Conservation (phyloP, 2,329 filamentous ascomycete species). For the Sarocladiaceae sp. region DNA sequence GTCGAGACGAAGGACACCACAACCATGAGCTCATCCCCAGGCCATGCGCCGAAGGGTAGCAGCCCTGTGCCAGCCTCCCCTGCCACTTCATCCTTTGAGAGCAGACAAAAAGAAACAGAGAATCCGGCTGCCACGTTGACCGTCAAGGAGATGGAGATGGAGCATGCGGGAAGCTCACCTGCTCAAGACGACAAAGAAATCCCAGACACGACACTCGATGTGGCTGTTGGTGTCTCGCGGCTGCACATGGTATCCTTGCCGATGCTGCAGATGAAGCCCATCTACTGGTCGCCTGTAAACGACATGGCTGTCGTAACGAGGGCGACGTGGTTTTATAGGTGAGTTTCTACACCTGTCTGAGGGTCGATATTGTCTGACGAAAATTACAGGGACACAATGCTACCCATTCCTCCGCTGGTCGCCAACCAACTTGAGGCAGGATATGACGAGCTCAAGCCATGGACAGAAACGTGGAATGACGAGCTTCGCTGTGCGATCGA, state of each 20-base stretch:
- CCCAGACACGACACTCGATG: conserved; percentile 38
- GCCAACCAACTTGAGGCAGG: conserved; percentile 92
- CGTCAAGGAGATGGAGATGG: conserved; percentile 11
- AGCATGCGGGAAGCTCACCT: conserved; percentile 10
- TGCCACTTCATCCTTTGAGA: not conserved
- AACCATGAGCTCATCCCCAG: conserved; percentile 17
- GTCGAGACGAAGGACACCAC: conserved; percentile 22
- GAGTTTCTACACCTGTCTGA: conserved; percentile 12
- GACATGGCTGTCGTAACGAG: conserved; percentile 77
- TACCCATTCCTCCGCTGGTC: conserved; percentile 75
- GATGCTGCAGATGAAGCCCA: conserved; percentile 81
- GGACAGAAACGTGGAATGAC: conserved; percentile 88
- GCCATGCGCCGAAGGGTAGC: conserved; percentile 17
- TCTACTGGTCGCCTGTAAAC: conserved; percentile 94
- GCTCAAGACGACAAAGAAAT: conserved; percentile 10
- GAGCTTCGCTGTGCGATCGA: conserved; percentile 86
- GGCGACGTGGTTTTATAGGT: conserved; percentile 94
- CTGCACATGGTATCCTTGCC: conserved; percentile 85
- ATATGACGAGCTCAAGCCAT: conserved; percentile 78
- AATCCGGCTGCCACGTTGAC: conserved; percentile 6
- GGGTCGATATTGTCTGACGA: conserved; percentile 13
- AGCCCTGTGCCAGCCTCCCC: conserved; percentile 7
- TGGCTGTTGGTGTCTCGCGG: conserved; percentile 84
- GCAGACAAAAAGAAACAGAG: conserved; percentile 9
- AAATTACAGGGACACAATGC: conserved; percentile 66